Evolutionary conservation across 2,329 filamentous ascomycete species (phyloP).

Genomic region (Fusarium compactum): DNA sequence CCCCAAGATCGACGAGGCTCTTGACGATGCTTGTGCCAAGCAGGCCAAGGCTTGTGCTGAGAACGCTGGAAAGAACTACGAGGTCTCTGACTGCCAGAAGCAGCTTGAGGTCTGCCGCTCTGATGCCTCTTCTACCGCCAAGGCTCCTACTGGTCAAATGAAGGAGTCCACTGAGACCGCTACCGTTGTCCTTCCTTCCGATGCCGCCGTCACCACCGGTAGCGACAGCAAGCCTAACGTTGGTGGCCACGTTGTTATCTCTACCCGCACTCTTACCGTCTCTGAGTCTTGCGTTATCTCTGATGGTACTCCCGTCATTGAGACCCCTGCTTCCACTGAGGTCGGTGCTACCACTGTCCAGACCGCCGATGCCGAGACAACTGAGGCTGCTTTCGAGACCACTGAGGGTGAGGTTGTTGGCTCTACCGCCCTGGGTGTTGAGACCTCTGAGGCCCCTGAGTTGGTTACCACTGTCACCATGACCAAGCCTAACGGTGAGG

Average conservation of each 20-base stretch:
- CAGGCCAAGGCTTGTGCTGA: conserved; percentile 43
- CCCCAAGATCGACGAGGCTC: conserved; percentile 40
- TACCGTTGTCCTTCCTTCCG: conserved; percentile 44
- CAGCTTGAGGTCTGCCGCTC: conserved; percentile 44
- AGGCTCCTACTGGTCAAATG: conserved; percentile 27
- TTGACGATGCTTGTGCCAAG: conserved; percentile 43
- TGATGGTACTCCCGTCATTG: conserved; percentile 39
- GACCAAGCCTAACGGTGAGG: conserved; percentile 35
- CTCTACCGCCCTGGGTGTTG: conserved; percentile 24
- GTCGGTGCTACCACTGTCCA: conserved; percentile 23
- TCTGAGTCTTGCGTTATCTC: conserved; percentile 44
- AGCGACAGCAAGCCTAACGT: conserved; percentile 35
- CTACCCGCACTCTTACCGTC: conserved; percentile 45
- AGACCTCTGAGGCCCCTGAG: conserved; percentile 29
- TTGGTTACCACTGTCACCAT: conserved; percentile 34
- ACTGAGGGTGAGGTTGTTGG: conserved; percentile 22
- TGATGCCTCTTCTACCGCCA: conserved; percentile 42
- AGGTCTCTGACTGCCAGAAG: conserved; percentile 41
- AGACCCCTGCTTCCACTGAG: conserved; percentile 36
- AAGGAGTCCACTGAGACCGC: conserved; percentile 46
- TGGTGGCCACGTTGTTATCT: conserved; percentile 43
- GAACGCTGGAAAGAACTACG: conserved; percentile 45
- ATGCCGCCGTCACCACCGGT: conserved; percentile 34
- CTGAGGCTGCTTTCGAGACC: conserved; percentile 17
- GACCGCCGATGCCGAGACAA: conserved; percentile 24